Percentiles rank a stretch among this genome's conserved stretches.
Conservation (phyloP, 352 stramenopile species). For the Lagenidium giganteum region DNA sequence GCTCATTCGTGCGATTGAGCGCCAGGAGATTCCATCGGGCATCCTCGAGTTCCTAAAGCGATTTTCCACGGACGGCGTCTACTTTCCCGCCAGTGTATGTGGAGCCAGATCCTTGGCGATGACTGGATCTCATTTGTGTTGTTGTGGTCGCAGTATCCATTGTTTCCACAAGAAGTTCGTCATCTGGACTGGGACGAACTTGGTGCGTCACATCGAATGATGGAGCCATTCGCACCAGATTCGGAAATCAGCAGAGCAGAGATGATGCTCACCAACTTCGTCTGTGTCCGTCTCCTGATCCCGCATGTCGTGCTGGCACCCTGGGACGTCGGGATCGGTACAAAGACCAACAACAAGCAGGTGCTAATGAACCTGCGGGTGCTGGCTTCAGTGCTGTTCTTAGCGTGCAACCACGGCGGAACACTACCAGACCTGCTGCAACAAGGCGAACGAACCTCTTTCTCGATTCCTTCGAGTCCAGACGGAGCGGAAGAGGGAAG, state of each 20-base stretch:
- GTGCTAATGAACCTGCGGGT: constrained; percentile 31
- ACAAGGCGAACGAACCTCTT: too few relatives aligned
- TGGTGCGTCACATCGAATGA: constrained; percentile 44
- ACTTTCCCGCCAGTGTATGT: constrained; percentile 54
- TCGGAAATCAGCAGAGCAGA: too few relatives aligned
- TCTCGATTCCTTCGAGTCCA: too few relatives aligned
- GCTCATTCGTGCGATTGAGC: constrained; percentile 42
- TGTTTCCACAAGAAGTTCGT: constrained; percentile 35
- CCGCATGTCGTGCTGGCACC: constrained; percentile 49
- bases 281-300: constrained; percentile 55
- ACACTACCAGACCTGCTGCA: constrained; percentile 31
- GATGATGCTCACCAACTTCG: constrained; percentile 57
- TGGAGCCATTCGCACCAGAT: constrained; percentile 6
- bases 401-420: constrained; percentile 32
- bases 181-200: constrained; percentile 51
- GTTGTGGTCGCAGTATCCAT: constrained; percentile 32
- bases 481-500: too few relatives aligned
- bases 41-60: constrained; percentile 58
- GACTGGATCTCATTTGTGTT: constrained; percentile 1
- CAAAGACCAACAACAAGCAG: constrained; percentile 16
- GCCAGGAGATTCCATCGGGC: constrained; percentile 35
- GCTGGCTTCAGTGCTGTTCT: constrained; percentile 50
- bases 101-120: constrained; percentile 1
- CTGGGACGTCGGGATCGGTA: constrained; percentile 36
- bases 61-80: constrained; percentile 51